Evolutionary conservation across 371 early-diverging fungal species (phyloP), one percentile per base, ranked within the genome.

Genomic region (Umbelopsis sp.): DNA sequence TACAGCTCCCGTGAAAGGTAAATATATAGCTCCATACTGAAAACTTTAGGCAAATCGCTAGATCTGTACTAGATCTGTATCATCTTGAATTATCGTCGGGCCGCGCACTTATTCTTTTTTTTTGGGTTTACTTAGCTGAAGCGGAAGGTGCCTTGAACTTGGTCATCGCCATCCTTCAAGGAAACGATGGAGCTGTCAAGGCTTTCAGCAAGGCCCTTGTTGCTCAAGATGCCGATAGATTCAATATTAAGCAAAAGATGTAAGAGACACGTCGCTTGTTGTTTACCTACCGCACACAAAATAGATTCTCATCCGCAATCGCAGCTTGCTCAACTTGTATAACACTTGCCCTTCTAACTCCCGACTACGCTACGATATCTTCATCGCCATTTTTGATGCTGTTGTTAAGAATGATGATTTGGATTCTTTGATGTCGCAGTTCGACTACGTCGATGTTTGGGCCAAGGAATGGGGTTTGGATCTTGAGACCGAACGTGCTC

Each of bases 301-400:
- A 35, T 65, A 51, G 41, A 53, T 45, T 35, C 63, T 52, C 29
- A 52, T 44, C 22, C 57, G 1, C 50, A 48, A 63, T 63, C 73
- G 32, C 75, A 95, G 93, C 48, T 87, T 96, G 51, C 88, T 91
- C 69, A 95, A 93, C 81, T 80, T 95, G 68, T 94, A 90, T 86
- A 93, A 91, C 77, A 85, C 86, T 63, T 82, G 93, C 67, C 90
- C 87, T 38, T 74, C 80, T 72, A 80, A 85, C 65, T 87, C 85
- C 63, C 75, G 89, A 53, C 83, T 87, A 64, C 91, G 94, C 45
- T 90, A 90, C 68, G 72, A 84, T 44, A 91, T 92, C 57, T 95
- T 93, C 75, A 70, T 83, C 63, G 87, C 90, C 63, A 88, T 97
- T 67, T 84, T 96, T 18, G 84, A 88, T 53, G 86, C 92, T 67